These are phyloP conservation scores for Chimonanthus salicifolius DNA, from an alignment of 164 flowering plant species.

Conservation along the genomic window DNA sequence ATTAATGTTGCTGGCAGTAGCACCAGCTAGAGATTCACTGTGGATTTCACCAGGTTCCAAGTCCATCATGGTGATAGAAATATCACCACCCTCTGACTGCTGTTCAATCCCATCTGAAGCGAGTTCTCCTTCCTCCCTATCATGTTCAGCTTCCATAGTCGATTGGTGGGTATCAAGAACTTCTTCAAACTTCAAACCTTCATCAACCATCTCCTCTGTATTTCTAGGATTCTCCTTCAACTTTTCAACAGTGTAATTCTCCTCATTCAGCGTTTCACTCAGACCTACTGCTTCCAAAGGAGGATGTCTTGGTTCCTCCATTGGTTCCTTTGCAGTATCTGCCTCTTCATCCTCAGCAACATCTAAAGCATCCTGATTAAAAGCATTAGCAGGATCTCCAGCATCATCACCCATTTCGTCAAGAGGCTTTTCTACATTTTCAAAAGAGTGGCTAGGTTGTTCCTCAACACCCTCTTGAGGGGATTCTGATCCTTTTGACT, in stretches of 20 bases:
- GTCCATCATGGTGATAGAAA: constrained; percentile 17
- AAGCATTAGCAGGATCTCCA: constrained; percentile 28
- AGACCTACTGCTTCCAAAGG: constrained; percentile 19
- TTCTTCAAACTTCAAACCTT: constrained; percentile 26
- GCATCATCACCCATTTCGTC: constrained; percentile 37
- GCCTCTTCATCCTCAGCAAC: constrained; percentile 40
- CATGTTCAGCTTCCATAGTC: constrained; percentile 36
- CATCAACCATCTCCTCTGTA: constrained; percentile 28
- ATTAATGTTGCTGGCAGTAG: constrained; percentile 30
- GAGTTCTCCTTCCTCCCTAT: constrained; percentile 85
- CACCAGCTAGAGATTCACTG: constrained; percentile 28
- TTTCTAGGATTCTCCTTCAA: constrained; percentile 31
- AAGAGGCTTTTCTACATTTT: constrained; percentile 17
- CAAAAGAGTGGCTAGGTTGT: constrained; percentile 18
- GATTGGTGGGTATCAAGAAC: constrained; percentile 35
- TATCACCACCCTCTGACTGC: constrained; percentile 30
- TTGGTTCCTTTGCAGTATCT: constrained; percentile 17
- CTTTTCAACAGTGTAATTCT: constrained; percentile 24
- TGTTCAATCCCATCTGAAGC: constrained; percentile 36
- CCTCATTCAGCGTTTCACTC: constrained; percentile 33
- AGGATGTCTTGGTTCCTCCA: constrained; percentile 31
- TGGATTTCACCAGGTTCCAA: constrained; percentile 37
- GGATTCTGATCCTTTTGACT: constrained; percentile 48
- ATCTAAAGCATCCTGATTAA: constrained; percentile 38
- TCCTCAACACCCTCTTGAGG: constrained; percentile 34